Base-by-base conservation (phyloP, 2,329 filamentous ascomycete genomes). In the Penicillium sp. region DNA sequence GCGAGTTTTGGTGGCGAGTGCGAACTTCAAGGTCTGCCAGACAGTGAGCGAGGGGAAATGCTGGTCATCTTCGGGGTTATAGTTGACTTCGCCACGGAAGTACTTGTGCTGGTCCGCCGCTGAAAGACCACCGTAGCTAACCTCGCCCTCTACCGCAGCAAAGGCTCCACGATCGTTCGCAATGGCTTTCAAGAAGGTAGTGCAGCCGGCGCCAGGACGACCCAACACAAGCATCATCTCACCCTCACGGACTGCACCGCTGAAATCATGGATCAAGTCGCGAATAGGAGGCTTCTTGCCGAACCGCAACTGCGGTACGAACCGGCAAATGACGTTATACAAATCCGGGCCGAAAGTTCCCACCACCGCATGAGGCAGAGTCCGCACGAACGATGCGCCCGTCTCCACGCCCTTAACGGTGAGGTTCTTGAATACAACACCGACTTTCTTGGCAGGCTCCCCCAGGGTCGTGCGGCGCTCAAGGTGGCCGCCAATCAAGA, bases 281-380 rank as follows among this genome's bases (percentile, higher is more conserved):
- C 84, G 77, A 16, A 81, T 81, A 33, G 82, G 79, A 4, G 79
- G 80, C 19, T 79, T 76, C 49, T 78, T 78, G 6, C 79, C 78
- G 49, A 84, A 73, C 40, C 74, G 78, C 16, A 86, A 60, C 19
- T 77, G 75, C 0, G 85, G 85, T 24, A 86, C 68, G 57, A 84
- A 86, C 6, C 78, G 70, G 35, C 78, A 79, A 14, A 92, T 66
- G 6, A 91, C 76, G 22, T 79, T 82, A 72, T 91, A 94, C 1
- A 94, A 77, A 73, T 94, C 91, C 0, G 90, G 90, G 0, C 91
- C 91, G 71, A 95, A 94, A 0, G 90, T 92, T 22, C 89, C 89
- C 4, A 92, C 62, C 39, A 94, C 81, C 2, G 90, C 90, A 63
- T 90, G 84, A 0, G 90, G 90, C 0, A 94, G 76, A 0, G 89